These are phyloP conservation scores for Dendrocalamus latiflorus DNA, from an alignment of 202 grass and related monocot genomes.

Conservation along the genomic window DNA sequence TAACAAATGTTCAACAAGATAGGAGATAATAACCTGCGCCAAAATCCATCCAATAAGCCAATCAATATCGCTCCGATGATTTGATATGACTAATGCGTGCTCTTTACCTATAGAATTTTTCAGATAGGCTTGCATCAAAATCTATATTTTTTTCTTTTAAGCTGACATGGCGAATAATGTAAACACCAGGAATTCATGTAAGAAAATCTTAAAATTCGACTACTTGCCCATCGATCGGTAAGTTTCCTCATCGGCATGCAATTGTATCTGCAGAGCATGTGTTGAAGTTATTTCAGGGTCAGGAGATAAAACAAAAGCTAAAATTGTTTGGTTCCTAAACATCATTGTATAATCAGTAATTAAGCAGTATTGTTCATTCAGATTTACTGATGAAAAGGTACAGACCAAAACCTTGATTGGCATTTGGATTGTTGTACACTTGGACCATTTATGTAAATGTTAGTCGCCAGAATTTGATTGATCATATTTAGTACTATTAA, in stretches of 20 bases:
- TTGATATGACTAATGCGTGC: conserved; percentile 70
- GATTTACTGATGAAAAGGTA: no score
- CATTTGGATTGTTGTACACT: no score
- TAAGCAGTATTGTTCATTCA: no score
- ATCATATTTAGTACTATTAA: no score
- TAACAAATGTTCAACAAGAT: neutral
- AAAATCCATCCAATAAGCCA: conserved; percentile 96
- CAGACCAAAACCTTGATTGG: no score
- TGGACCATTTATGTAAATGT: no score
- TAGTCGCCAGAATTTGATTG: no score
- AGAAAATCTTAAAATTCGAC: neutral
- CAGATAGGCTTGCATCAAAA: conserved; percentile 21
- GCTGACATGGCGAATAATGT: neutral
- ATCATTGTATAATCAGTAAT: no score
- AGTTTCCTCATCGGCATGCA: conserved; percentile 62
- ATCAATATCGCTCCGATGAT: conserved; percentile 91
- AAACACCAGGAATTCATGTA: neutral
- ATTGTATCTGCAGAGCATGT: conserved; percentile 39
- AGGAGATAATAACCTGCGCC: conserved; percentile 54
- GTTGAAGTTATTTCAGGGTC: no score
- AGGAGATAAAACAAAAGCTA: no score
- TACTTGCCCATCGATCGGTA: conserved; percentile 58
- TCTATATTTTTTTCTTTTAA: neutral
- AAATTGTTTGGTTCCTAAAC: no score
- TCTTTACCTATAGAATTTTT: conserved; percentile 62